These are phyloP conservation scores for Croton setiger DNA, from an alignment of 441 rosid species.

Conservation along the genomic window DNA sequence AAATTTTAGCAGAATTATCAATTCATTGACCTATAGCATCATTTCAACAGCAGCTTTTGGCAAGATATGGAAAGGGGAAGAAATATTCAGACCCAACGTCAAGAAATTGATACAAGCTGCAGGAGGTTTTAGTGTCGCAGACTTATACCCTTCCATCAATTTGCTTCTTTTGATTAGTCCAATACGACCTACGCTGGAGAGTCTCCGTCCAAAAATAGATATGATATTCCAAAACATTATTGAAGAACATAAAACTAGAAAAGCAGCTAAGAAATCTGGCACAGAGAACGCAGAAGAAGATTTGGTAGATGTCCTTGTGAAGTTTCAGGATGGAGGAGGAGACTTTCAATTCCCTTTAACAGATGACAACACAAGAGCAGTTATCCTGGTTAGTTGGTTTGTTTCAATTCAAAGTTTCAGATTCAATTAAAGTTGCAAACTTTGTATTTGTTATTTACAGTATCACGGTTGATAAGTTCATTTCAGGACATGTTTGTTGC, in stretches of 20 bases:
- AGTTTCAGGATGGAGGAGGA: constrained; percentile 11
- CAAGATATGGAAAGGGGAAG: constrained; percentile 11
- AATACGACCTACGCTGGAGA: not conserved
- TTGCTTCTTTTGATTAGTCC: constrained; percentile 1
- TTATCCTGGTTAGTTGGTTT: not conserved
- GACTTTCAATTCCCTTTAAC: constrained; percentile 15
- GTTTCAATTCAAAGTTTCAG: not conserved
- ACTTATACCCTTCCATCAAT: constrained; percentile 21
- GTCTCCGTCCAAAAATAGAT: not conserved
- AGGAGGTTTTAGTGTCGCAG: constrained; percentile 17
- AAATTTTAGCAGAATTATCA: constrained; percentile 10
- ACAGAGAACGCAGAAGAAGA: not conserved
- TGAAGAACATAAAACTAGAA: constrained; percentile 12
- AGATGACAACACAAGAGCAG: constrained; percentile 17
- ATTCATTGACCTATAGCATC: not conserved
- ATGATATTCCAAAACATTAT: constrained; percentile 12
- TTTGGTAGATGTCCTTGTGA: constrained; percentile 16
- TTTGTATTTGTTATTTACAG: not conserved
- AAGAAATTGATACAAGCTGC: not conserved
- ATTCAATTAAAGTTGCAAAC: not conserved
- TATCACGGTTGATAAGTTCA: not conserved
- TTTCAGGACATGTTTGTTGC: not conserved
- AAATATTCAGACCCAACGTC: not conserved
- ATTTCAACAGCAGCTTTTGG: constrained; percentile 21
- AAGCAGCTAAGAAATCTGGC: not conserved